phyloP scores from a whole-genome alignment of 2,329 filamentous ascomycete species.

The Chaetothyriales sp. region DNA sequence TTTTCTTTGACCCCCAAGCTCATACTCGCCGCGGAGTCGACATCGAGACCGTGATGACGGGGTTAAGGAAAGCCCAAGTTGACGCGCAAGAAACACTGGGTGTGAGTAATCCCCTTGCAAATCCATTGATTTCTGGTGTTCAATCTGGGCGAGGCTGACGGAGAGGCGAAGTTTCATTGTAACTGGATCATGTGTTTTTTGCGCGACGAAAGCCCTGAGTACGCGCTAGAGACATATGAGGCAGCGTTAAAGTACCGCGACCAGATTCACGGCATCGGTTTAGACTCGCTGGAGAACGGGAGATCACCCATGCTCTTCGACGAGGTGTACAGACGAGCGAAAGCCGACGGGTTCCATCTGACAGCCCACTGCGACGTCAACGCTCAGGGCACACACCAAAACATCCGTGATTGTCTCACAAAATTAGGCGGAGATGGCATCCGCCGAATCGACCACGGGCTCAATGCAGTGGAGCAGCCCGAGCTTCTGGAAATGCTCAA shows the following conservation, averaged over 20 bases:
- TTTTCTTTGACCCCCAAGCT: conserved; percentile 72
- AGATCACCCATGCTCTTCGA: conserved; percentile 17
- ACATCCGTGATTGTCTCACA: conserved; percentile 26
- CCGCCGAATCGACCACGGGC: conserved; percentile 19
- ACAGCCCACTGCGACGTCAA: conserved; percentile 41
- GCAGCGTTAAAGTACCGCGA: conserved; percentile 16
- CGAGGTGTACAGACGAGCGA: conserved; percentile 14
- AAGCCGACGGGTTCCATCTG: conserved; percentile 30
- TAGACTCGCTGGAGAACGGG: conserved; percentile 17
- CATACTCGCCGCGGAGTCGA: conserved; percentile 51
- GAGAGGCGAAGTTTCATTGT: too few species aligned
- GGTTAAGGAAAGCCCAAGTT: conserved; percentile 47
- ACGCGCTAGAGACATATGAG: conserved; percentile 17
- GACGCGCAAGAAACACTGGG: too few species aligned
- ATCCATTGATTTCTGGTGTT: too few species aligned
- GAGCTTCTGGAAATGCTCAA: conserved; percentile 8
- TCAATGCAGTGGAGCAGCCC: conserved; percentile 14
- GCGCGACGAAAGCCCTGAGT: conserved; percentile 26
- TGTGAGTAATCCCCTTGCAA: too few species aligned
- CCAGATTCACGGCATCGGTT: conserved; percentile 16
- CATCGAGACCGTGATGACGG: conserved; percentile 50
- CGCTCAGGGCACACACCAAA: conserved; percentile 34
- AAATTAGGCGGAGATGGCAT: conserved; percentile 17
- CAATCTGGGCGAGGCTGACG: too few species aligned
- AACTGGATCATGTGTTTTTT: conserved; percentile 66